A percentile compares a stretch with the other conserved stretches of the same genome.
Conservation (phyloP, 2,329 filamentous ascomycete species). For the Microdochium paspali region DNA sequence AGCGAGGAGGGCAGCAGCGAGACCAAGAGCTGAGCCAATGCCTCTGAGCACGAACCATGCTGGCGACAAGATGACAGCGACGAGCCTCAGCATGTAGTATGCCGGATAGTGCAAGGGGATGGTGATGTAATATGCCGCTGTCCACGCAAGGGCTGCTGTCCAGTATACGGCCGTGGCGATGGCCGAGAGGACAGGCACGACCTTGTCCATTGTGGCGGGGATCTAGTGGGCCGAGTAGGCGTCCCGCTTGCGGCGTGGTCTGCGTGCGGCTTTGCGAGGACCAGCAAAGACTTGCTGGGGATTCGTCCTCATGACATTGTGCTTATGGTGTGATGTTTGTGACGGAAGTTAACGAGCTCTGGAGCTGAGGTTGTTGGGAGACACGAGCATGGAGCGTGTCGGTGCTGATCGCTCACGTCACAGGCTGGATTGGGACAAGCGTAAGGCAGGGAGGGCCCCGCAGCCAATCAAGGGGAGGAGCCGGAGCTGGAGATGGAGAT, state of each 20-base stretch:
- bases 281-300: no score
- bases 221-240: neutral
- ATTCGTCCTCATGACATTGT: neutral
- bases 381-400: neutral
- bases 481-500: no score
- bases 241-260: no score
- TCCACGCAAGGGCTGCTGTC: conserved; percentile 7
- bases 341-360: neutral
- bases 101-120: conserved; percentile 18
- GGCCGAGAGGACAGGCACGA: conserved; percentile 9
- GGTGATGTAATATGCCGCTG: conserved; percentile 13
- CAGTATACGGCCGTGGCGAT: conserved; percentile 9
- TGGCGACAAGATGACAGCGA: conserved; percentile 18
- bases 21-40: conserved; percentile 5
- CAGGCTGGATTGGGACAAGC: neutral
- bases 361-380: neutral
- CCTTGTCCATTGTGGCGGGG: neutral
- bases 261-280: no score
- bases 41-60: conserved; percentile 11
- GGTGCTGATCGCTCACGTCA: neutral
- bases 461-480: no score
- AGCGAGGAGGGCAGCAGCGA: conserved; percentile 9
- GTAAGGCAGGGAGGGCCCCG: no score
- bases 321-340: neutral
- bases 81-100: conserved; percentile 11